Evolutionary conservation across 2,329 filamentous ascomycete genomes (phyloP), one percentile per base, ranked within the genome.

Genomic region (Colletotrichum sp.): DNA sequence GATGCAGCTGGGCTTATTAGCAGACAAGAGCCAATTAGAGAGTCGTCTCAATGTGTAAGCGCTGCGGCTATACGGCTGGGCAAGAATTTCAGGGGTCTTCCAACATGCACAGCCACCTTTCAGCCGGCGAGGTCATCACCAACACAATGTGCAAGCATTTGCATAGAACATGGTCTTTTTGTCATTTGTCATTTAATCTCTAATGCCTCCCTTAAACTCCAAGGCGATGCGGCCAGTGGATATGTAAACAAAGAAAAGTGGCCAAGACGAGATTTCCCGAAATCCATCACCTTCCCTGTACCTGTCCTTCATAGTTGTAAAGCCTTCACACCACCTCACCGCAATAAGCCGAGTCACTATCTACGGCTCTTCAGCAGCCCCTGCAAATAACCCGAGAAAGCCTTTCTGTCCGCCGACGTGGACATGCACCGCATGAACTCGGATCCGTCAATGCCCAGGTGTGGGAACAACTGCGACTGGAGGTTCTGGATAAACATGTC

Each of bases 401-500:
- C 86, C 79, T 93, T 93, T 78, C 89, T 90, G 79, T 93, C 92
- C 18, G 86, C 87, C 13, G 89, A 88, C 24, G 90, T 91, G 3
- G 90, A 92, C 85, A 94, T 85, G 55, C 86, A 87, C 77, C 88
- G 87, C 77, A 94, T 82, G 79, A 93, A 93, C 71, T 91, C 91
- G 26, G 87, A 87, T 10, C 91, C 92, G 71, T 92, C 90, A 28
- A 93, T 89, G 1, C 93, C 93, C 79, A 95, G 87, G 62, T 87
- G 89, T 1, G 92, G 89, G 79, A 96, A 91, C 73, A 96, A 90
- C 3, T 88, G 87, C 18, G 88, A 87, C 79, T 92, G 92, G 63
- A 96, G 85, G 80, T 94, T 90, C 76, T 91, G 90, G 28, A 96
- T 90, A 83, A 98, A 99, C 72, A 92, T 90, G 68, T 94, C 91